Conservation (phyloP, 2,329 filamentous ascomycete genomes). For the Fusarium heterosporum region DNA sequence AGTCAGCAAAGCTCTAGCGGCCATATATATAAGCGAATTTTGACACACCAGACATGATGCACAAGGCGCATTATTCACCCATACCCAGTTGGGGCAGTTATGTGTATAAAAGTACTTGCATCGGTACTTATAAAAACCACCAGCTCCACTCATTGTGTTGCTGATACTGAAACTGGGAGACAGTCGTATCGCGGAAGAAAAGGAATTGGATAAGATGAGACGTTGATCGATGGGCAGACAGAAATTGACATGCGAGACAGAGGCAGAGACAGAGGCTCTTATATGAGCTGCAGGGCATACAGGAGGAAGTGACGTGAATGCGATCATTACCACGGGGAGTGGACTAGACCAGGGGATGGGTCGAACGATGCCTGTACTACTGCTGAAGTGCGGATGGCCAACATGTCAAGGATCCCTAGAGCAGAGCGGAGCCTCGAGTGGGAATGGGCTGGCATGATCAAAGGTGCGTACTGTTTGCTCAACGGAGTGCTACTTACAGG, state of each 20-base stretch:
- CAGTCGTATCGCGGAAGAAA: slow-evolving; percentile 7
- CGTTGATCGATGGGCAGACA: slow-evolving; percentile 29
- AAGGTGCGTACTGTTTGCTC: slow-evolving; percentile 44
- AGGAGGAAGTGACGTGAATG: slow-evolving; percentile 43
- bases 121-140: slow-evolving; percentile 64
- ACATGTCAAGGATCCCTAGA: slow-evolving; percentile 47
- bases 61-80: slow-evolving; percentile 63
- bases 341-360: slow-evolving; percentile 41
- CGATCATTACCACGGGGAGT: slow-evolving; percentile 41
- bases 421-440: slow-evolving; percentile 43
- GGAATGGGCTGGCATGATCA: slow-evolving; percentile 48
- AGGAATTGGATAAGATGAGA: slow-evolving; percentile 17
- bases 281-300: slow-evolving; percentile 41
- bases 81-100: slow-evolving; percentile 67
- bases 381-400: slow-evolving; percentile 41
- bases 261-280: slow-evolving; percentile 36
- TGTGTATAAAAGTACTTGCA: slow-evolving; percentile 67
- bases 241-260: slow-evolving; percentile 30
- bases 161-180: slow-evolving; percentile 21
- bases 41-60: slow-evolving; percentile 61
- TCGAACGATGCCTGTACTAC: slow-evolving; percentile 49
- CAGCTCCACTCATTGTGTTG: slow-evolving; percentile 51
- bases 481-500: slow-evolving; percentile 36
- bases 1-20: slow-evolving; percentile 28
- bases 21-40: background rate